phyloP scores from a whole-genome alignment of 768 basidiomycete species.

The Mycena chlorophos region DNA sequence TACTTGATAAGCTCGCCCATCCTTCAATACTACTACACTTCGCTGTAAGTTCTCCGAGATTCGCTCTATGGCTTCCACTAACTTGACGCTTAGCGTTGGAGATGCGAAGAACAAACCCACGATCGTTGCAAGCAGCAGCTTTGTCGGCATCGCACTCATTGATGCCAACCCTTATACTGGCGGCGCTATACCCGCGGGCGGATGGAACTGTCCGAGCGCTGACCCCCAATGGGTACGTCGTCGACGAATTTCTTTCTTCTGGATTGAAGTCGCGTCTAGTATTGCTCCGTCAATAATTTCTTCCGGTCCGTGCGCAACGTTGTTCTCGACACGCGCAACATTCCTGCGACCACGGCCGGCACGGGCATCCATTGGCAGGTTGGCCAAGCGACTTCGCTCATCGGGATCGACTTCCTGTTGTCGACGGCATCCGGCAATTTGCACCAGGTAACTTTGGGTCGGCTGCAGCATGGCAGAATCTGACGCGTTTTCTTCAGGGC shows the following conservation, averaged over 20 bases:
- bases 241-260: not conserved
- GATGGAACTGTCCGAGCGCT: conserved; percentile 13
- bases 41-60: conserved; percentile 30
- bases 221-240: conserved; percentile 6
- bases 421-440: conserved; percentile 44
- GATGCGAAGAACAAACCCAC: conserved; percentile 34
- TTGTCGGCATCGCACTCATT: conserved; percentile 34
- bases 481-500: too few relatives aligned
- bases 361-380: conserved; percentile 62
- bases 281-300: conserved; percentile 8
- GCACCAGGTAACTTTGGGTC: too few relatives aligned
- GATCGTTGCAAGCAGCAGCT: conserved; percentile 31
- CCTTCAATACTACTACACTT: conserved; percentile 3
- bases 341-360: conserved; percentile 39
- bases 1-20: conserved; percentile 10
- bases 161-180: conserved; percentile 22
- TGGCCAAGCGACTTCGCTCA: conserved; percentile 52
- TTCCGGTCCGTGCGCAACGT: conserved; percentile 52
- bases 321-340: conserved; percentile 45
- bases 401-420: conserved; percentile 52
- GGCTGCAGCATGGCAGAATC: too few relatives aligned
- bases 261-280: conserved; percentile 2
- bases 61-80: conserved; percentile 15
- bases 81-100: conserved; percentile 22
- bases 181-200: conserved; percentile 1